Base-by-base conservation (phyloP, 495 filamentous ascomycete genomes). In the Penicillium canescens region DNA sequence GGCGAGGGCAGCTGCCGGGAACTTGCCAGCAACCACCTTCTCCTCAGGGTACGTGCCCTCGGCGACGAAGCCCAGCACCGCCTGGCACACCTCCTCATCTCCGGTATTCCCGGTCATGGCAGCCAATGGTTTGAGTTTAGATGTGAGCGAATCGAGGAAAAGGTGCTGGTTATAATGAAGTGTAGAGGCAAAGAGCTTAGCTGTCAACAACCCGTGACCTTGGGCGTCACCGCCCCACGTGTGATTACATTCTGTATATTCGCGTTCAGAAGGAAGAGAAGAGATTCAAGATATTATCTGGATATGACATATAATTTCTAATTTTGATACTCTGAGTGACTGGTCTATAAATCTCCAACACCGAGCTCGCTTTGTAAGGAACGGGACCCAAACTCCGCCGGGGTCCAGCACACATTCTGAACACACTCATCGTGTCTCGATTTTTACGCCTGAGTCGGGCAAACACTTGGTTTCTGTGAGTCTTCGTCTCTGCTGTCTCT, bases 1-100 rank as follows among this genome's bases (percentile, higher is more conserved):
- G 7, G 83, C 75, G 3, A 96, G 74, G 50, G 79, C 78, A 28
- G 77, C 69, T 4, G 82, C 62, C 35, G 83, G 75, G 38, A 92
- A 69, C 18, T 79, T 71, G 26, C 87, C 80, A 4, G 88, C 83
- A 14, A 88, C 79, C 26, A 89, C 63, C 21, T 80, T 76, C 63
- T 95, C 90, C 23, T 89, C 87, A 6, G 92, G 91, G 64, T 91
- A 96, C 18, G 69, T 58, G 38, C 88, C 86, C 37, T 86, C 69
- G n/a, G 84, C 65, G 34, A 91, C 82, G 62, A 89, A 92, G 43
- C 85, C 74, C 34, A 95, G 80, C 21, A 96, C 73, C 0, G 87
- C 86, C 52, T 84, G 77, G 50, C 84, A 84, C 52, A 92, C 65
- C 39, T 75, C 68, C 42, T 66, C 47, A 38, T 69, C 44, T 37